These are phyloP conservation scores for Papiliotrema laurentii DNA, from an alignment of 1,284 basidiomycete genomes.

Conservation along the genomic window DNA sequence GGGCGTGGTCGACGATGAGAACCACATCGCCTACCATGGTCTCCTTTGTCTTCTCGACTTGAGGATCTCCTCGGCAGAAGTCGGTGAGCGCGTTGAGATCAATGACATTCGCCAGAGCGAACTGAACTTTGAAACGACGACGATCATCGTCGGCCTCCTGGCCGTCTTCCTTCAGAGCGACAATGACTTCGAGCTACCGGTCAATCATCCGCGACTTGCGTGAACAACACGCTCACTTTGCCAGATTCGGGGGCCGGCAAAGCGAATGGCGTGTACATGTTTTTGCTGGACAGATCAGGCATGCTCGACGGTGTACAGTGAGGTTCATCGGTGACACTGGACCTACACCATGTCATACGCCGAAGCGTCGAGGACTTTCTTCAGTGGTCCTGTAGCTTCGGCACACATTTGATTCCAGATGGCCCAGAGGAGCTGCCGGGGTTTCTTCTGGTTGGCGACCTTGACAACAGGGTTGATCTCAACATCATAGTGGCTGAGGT, in stretches of 20 bases:
- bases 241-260: constrained; percentile 19
- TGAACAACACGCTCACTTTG: constrained; percentile 25
- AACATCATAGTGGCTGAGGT: constrained; percentile 43
- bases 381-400: constrained; percentile 12
- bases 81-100: constrained; percentile 37
- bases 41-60: constrained; percentile 29
- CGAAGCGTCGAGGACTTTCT: constrained; percentile 22
- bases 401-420: constrained; percentile 30
- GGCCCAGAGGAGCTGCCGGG: constrained; percentile 33
- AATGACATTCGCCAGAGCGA: constrained; percentile 33
- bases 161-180: constrained; percentile 40
- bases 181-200: constrained; percentile 27
- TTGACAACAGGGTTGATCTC: constrained; percentile 41
- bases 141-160: constrained; percentile 31
- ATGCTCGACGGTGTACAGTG: too few species aligned
- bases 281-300: constrained; percentile 27
- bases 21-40: constrained; percentile 34
- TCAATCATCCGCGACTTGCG: background rate
- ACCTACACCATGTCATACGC: constrained; percentile 40
- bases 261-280: constrained; percentile 35
- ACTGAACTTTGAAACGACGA: constrained; percentile 38
- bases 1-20: background rate
- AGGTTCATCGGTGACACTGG: too few species aligned
- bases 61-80: constrained; percentile 35
- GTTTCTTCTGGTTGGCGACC: constrained; percentile 36